Evolutionary conservation across 805 yeast species (phyloP), one percentile per base, ranked within the genome.

Genomic region (Nadsonia fulvescens): DNA sequence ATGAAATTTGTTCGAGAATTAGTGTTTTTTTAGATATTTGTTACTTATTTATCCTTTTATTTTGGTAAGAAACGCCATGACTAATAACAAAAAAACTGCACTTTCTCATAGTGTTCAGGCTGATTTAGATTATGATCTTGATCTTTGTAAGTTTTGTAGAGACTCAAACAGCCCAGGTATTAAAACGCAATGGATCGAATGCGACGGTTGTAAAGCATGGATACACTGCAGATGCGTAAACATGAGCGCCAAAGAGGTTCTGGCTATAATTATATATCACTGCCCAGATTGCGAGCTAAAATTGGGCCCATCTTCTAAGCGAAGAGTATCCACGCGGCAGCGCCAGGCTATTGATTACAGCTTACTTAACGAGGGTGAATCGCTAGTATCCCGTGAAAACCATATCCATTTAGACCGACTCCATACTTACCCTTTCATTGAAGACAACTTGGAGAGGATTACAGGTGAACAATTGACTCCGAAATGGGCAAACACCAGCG

Each of bases 351-450:
- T 82, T 23, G 92, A 81, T 43, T 81, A 81, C 41, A 70, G 66
- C 6, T 89, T 92, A 0, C 53, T 81, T 37, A 66, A 81, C 43
- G 73, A 70, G 29, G 92, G 93, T 4, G 73, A 69, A n/a, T n/a
- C 18, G 30, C 58, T 29, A 14, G 50, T 32, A 60, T 64, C 4
- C 50, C 62, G 4, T 55, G 58, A 16, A 66, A 66, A 37, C 61
- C 64, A 6, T 92, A 77, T 41, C 71, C 68, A 2, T 70, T n/a
- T n/a, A n/a, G n/a, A n/a, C n/a, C n/a, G n/a, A 66, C 29, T 34
- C 40, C 15, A 19, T 12, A 5, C 22, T 6, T 25, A 25, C 17
- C 24, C 10, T n/a, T n/a, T n/a, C 21, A 10, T 14, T 20, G 19
- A 9, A 9, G 13, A 5, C 16, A 24, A 31, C 8, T 26, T 34